Evolutionary conservation across 2,329 filamentous ascomycete species (phyloP).

Genomic region (Alternaria arbusti): DNA sequence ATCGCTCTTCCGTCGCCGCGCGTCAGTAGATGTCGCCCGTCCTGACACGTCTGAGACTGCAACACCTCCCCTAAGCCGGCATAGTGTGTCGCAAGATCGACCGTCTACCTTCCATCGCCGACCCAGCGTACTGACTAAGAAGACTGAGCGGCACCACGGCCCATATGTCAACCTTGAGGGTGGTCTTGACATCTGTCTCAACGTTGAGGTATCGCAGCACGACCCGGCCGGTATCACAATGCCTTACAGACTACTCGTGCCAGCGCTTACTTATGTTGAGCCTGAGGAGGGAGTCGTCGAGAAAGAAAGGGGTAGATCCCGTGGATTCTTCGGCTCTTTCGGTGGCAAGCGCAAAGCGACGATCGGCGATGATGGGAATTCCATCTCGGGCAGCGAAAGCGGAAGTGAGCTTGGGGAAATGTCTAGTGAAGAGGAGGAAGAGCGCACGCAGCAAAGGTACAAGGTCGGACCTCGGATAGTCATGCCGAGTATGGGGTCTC

Average conservation of each 20-base stretch:
- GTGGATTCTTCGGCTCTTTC: slow-evolving; percentile 37
- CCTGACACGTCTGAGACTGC: slow-evolving; percentile 35
- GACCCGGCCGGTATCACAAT: slow-evolving; percentile 88
- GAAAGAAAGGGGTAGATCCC: slow-evolving; percentile 35
- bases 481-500: slow-evolving; percentile 36
- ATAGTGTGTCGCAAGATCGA: slow-evolving; percentile 28
- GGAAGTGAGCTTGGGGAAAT: slow-evolving; percentile 33
- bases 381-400: slow-evolving; percentile 32
- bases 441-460: slow-evolving; percentile 39
- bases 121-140: slow-evolving; percentile 53
- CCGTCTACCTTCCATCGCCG: slow-evolving; percentile 54
- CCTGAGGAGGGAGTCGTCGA: slow-evolving; percentile 23
- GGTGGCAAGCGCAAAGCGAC: slow-evolving; percentile 28
- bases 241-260: slow-evolving; percentile 86
- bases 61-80: slow-evolving; percentile 22
- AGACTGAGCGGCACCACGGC: slow-evolving; percentile 41
- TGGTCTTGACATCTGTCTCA: slow-evolving; percentile 84
- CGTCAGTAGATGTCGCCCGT: slow-evolving; percentile 37
- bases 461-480: slow-evolving; percentile 43
- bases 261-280: slow-evolving; percentile 65
- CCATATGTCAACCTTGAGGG: slow-evolving; percentile 75
- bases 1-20: slow-evolving; percentile 42
- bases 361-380: slow-evolving; percentile 45
- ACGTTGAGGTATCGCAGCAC: slow-evolving; percentile 84
- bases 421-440: slow-evolving; percentile 42